Conservation (phyloP, 2,329 filamentous ascomycete genomes). For the Fusarium sp. region DNA sequence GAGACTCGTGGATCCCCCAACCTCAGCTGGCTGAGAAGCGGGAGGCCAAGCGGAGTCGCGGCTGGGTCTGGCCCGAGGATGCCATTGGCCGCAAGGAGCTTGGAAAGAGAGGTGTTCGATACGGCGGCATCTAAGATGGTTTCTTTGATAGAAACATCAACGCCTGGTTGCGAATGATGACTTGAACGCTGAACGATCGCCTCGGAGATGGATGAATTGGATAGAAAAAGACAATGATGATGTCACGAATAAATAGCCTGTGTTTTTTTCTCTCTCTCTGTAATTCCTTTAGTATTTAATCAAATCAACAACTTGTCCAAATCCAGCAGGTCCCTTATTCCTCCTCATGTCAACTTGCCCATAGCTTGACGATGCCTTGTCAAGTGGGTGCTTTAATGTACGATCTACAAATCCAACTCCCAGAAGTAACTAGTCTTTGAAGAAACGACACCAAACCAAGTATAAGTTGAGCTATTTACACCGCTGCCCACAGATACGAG, state of each 20-base stretch:
- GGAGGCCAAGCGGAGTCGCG: slow-evolving; percentile 77
- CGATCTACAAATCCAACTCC: background rate
- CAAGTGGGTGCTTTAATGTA: background rate
- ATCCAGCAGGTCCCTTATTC: background rate
- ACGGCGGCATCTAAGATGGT: slow-evolving; percentile 52
- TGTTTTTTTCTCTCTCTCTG: background rate
- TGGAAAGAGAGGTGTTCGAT: slow-evolving; percentile 72
- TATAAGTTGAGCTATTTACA: background rate
- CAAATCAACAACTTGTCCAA: slow-evolving; percentile 5
- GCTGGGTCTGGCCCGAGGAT: slow-evolving; percentile 83
- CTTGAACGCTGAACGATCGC: slow-evolving; percentile 20
- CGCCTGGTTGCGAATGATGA: slow-evolving; percentile 15
- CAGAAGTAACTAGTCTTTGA: background rate
- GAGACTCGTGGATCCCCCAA: slow-evolving; percentile 81
- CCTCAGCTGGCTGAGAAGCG: slow-evolving; percentile 80
- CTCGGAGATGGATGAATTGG: slow-evolving; percentile 24
- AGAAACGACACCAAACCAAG: background rate
- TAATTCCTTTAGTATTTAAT: slow-evolving; percentile 33
- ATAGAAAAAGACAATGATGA: slow-evolving; percentile 30
- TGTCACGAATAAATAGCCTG: slow-evolving; percentile 11
- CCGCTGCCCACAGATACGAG: background rate
- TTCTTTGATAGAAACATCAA: background rate
- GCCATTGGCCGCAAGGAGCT: slow-evolving; percentile 78
- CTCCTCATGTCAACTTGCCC: background rate
- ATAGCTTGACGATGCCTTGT: background rate